These are phyloP conservation scores for Athelia psychrophila DNA, from an alignment of 1,284 basidiomycete genomes.

Conservation along the genomic window DNA sequence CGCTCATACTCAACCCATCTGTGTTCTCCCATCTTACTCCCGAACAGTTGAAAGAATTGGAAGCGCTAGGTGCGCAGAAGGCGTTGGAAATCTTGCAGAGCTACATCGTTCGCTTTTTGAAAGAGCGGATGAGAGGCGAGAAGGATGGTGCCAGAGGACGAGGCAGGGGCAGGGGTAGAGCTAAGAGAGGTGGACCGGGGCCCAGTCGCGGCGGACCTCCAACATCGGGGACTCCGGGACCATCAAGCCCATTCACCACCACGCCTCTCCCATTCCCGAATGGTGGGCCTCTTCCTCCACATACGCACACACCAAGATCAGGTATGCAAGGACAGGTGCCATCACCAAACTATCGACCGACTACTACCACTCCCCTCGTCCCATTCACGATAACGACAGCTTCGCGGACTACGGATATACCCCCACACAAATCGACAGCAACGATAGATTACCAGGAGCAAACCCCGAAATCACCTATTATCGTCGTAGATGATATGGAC, in stretches of 20 bases:
- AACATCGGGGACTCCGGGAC: neutral
- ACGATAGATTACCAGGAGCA: slow-evolving; percentile 26
- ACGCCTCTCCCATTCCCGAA: slow-evolving; percentile 28
- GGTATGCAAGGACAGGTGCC: neutral
- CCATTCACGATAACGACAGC: no score
- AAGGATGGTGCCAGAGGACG: slow-evolving; percentile 36
- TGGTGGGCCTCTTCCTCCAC: slow-evolving; percentile 16
- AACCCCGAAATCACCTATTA: slow-evolving; percentile 35
- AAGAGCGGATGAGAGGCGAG: slow-evolving; percentile 66
- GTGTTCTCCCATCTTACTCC: slow-evolving; percentile 80
- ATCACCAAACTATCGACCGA: no score
- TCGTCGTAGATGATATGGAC: slow-evolving; percentile 58
- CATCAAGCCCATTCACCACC: slow-evolving; percentile 33
- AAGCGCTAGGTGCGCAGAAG: slow-evolving; percentile 79
- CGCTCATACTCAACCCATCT: slow-evolving; percentile 79
- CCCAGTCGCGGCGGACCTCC: neutral
- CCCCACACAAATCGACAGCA: slow-evolving; percentile 20
- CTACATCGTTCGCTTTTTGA: slow-evolving; percentile 83
- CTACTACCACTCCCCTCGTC: no score
- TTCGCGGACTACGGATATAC: neutral
- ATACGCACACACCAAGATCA: slow-evolving; percentile 5
- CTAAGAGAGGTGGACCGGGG: slow-evolving; percentile 21
- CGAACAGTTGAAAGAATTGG: slow-evolving; percentile 73
- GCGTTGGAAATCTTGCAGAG: slow-evolving; percentile 81
- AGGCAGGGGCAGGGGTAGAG: slow-evolving; percentile 26